Evolutionary conservation across 352 stramenopile species (phyloP).

Genomic region (Blastocystis sp.): DNA sequence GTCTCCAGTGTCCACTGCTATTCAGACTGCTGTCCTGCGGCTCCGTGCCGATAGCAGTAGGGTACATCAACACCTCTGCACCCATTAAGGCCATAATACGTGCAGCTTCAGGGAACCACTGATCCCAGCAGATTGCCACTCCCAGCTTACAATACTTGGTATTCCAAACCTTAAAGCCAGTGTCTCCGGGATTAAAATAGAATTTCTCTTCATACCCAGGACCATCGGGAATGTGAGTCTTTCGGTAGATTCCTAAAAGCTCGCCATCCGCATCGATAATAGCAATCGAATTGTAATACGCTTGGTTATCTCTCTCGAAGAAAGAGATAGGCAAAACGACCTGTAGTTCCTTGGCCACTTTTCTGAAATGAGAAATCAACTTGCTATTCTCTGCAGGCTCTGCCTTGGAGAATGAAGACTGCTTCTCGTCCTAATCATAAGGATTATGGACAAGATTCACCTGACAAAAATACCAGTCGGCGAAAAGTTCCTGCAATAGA

Average conservation of each 20-base stretch:
- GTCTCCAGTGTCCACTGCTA: slow-evolving; percentile 80
- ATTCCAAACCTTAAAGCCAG: slow-evolving; percentile 79
- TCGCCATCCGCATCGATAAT: slow-evolving; percentile 81
- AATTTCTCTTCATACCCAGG: slow-evolving; percentile 76
- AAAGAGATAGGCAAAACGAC: slow-evolving; percentile 84
- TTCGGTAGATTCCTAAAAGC: slow-evolving; percentile 77
- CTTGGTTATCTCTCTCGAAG: slow-evolving; percentile 80
- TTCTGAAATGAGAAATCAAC: slow-evolving; percentile 77
- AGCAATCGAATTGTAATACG: slow-evolving; percentile 84
- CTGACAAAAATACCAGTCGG: slow-evolving; percentile 84
- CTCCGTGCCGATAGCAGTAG: slow-evolving; percentile 68
- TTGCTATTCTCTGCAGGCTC: slow-evolving; percentile 76
- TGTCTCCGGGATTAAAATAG: slow-evolving; percentile 82
- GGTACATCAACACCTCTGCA: slow-evolving; percentile 75
- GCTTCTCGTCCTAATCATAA: slow-evolving; percentile 71
- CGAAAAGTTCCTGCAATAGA: slow-evolving; percentile 82
- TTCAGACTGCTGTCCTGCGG: slow-evolving; percentile 78
- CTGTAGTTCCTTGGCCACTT: slow-evolving; percentile 79
- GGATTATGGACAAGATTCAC: not conserved
- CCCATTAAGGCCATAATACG: slow-evolving; percentile 78
- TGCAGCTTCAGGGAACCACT: slow-evolving; percentile 84
- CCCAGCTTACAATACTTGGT: slow-evolving; percentile 80
- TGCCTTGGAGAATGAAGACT: slow-evolving; percentile 78
- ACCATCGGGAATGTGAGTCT: slow-evolving; percentile 83
- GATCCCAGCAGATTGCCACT: slow-evolving; percentile 81